Conservation (phyloP, 1,284 basidiomycete genomes). For the Phylloporus sp. region DNA sequence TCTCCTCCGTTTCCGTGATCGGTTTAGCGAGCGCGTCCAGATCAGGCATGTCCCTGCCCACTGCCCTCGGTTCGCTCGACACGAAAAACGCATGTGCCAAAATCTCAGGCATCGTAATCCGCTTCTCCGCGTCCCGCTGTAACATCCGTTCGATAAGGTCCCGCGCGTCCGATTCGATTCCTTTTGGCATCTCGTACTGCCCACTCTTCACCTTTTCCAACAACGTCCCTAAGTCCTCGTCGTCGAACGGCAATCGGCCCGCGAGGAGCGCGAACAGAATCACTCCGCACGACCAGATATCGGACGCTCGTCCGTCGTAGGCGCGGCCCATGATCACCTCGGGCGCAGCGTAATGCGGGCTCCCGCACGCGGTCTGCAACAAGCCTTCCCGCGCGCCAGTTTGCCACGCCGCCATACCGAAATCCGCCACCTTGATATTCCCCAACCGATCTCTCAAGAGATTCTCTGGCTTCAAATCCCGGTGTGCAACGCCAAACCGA, state of each 20-base stretch:
- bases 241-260: conserved; percentile 95
- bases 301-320: conserved; percentile 89
- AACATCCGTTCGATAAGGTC: conserved; percentile 91
- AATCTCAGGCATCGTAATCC: conserved; percentile 92
- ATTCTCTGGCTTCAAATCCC: conserved; percentile 98
- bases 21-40: conserved; percentile 72
- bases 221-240: conserved; percentile 77
- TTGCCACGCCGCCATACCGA: conserved; percentile 98
- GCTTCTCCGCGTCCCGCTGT: conserved; percentile 76
- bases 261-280: conserved; percentile 92
- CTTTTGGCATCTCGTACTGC: conserved; percentile 80
- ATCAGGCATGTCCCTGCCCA: conserved; percentile 60
- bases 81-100: conserved; percentile 89
- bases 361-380: conserved; percentile 92
- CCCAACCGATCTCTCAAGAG: conserved; percentile 82
- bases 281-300: conserved; percentile 99
- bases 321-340: conserved; percentile 88
- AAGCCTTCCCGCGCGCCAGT: conserved; percentile 58
- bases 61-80: conserved; percentile 57
- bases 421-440: conserved; percentile 98
- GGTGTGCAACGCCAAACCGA: conserved; percentile 95
- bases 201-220: conserved; percentile 88
- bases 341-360: conserved; percentile 97
- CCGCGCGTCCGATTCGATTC: conserved; percentile 78
- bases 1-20: conserved; percentile 59